Base-by-base conservation (phyloP, 371 early-diverging fungal genomes). In the Haplosporangium sp. region DNA sequence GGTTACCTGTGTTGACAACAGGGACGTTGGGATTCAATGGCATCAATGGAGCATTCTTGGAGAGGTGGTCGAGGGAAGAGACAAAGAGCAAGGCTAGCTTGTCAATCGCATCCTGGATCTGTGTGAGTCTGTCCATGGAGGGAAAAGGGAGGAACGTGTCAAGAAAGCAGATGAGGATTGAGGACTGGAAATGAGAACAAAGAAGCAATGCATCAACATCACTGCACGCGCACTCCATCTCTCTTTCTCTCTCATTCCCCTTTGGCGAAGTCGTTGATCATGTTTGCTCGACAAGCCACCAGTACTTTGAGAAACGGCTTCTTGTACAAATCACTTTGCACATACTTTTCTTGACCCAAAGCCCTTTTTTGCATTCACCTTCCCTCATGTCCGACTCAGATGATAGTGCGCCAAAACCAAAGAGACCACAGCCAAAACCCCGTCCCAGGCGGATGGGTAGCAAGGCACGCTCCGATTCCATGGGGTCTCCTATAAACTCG, bases 81-180 rank as follows among this genome's bases (percentile, higher is more conserved):
- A 77, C 72, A 63, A 77, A 77, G 55, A 77, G 65, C 45, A 77
- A 57, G 5, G 79, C 79, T 57, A 77, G 53, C 46, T 86, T 81
- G 70, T 89, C 89, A 64, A 89, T 86, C 9, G 87, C 84, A 83
- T 89, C 87, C 68, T 89, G 89, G n/a, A 89, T 65, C 66, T 89
- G 89, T 18, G 89, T 89, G 47, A 86, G 70, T 60, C 86, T 59
- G 74, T 86, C 86, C 86, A 86, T 86, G 47, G 45, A 11, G n/a
- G 14, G 43, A 1, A 13, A 9, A 8, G 5, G 23, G 20, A 42
- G 11, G 41, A 37, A 14, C 47, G 43, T 8, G 29, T 10, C 51
- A 18, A 20, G 21, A 18, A 53, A n/a, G 38, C 13, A 23, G 16
- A 51, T 23, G 29, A n/a, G 6, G 56, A 16, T 18, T 40, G 61